Evolutionary conservation across 2,329 filamentous ascomycete genomes (phyloP), one percentile per base, ranked within the genome.

Genomic region (Diaporthe helianthi): DNA sequence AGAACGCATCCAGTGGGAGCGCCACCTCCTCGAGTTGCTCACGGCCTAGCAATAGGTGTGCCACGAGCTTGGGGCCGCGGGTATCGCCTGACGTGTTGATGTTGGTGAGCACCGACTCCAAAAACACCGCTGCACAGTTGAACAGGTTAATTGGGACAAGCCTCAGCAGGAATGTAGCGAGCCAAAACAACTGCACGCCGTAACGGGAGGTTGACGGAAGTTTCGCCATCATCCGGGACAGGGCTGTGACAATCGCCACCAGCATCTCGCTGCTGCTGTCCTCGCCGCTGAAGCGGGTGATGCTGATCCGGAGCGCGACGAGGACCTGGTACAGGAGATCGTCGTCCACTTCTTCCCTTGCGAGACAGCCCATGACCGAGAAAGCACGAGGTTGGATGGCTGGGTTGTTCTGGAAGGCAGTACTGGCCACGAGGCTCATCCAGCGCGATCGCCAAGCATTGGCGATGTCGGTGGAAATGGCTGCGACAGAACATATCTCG

Each of bases 381-480:
- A 92, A 92, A 1, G 90, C 90, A 24, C 88, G 83, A 7, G 90
- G 89, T 72, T 92, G 90, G 68, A 92, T 90, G 2, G 90, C 89
- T 10, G 89, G 90, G 75, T 92, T 92, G 75, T 89, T 91, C 75
- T 92, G 90, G 76, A 92, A 92, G 0, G 90, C 90, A 12, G 89
- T 92, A 75, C 90, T 92, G 19, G 90, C 89, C 47, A 92, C 89
- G 26, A 92, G 80, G 74, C 89, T 91, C 90, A 92, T 92, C 90
- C 90, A 92, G 24, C 90, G 85, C 24, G 90, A 89, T 31, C 90
- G 86, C 90, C 90, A 92, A 19, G 87, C 85, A 74, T 92, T 92
- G 26, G 89, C 86, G 74, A 90, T 82, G 73, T 92, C 89, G 10
- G 88, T 79, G 0, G 89, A 89, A 13, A 89, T 87, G 15, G 90